Conservation (phyloP, 805 yeast species). For the Ogataea methanolica region DNA sequence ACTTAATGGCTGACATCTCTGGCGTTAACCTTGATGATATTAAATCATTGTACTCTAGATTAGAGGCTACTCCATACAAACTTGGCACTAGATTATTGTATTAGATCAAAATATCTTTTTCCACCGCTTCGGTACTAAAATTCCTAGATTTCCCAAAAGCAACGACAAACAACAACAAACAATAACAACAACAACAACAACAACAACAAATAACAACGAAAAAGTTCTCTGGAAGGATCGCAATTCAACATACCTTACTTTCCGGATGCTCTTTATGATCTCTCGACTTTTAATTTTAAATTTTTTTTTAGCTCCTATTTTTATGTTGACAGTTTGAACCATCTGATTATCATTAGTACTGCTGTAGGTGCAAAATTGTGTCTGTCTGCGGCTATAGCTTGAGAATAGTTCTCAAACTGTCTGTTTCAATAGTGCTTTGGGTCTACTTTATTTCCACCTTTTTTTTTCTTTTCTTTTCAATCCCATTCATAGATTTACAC, state of each 20-base stretch:
- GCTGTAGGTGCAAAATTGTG: no score
- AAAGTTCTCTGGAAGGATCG: not conserved
- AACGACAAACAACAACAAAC: no score
- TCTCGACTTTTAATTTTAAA: no score
- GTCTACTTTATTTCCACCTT: not conserved
- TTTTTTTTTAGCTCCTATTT: no score
- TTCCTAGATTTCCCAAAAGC: not conserved
- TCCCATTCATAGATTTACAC: not conserved
- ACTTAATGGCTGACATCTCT: slow-evolving; percentile 95
- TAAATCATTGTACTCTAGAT: slow-evolving; percentile 75
- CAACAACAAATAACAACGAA: not conserved
- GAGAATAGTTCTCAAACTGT: no score
- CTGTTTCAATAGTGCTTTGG: not conserved
- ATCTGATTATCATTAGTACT: no score
- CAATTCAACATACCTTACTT: no score
- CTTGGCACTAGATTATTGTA: slow-evolving; percentile 88
- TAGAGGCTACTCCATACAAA: slow-evolving; percentile 86
- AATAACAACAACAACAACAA: not conserved
- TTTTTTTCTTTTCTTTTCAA: not conserved
- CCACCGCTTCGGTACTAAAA: not conserved
- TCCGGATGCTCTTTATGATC: no score
- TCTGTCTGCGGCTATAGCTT: no score
- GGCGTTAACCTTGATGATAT: slow-evolving; percentile 80
- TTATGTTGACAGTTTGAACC: no score
- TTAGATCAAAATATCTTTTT: slow-evolving; percentile 28